These are phyloP conservation scores for Tothia fuscella DNA, from an alignment of 2,329 filamentous ascomycete genomes.

Conservation along the genomic window DNA sequence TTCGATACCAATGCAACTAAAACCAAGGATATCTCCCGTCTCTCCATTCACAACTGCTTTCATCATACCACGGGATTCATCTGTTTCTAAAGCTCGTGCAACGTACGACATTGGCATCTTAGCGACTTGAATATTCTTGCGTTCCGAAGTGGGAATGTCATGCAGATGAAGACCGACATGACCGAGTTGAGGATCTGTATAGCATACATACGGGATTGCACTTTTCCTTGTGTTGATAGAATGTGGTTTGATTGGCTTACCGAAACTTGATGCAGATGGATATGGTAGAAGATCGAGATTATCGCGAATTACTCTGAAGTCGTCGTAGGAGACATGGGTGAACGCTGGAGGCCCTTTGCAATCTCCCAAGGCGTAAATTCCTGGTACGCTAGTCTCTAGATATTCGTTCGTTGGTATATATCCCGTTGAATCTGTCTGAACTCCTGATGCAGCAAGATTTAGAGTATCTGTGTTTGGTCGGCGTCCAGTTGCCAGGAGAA, in stretches of 20 bases:
- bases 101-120: conserved; percentile 42
- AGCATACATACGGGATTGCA: conserved; percentile 38
- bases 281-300: conserved; percentile 29
- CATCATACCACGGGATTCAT: conserved; percentile 40
- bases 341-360: conserved; percentile 42
- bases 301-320: conserved; percentile 39
- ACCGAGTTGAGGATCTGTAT: conserved; percentile 42
- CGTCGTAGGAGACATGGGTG: conserved; percentile 46
- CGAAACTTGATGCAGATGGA: conserved; percentile 14
- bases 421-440: conserved; percentile 30
- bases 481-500: conserved; percentile 40
- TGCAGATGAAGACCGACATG: conserved; percentile 38
- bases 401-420: conserved; percentile 34
- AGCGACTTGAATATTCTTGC: conserved; percentile 28
- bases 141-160: conserved; percentile 23
- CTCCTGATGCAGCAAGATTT: conserved; percentile 29
- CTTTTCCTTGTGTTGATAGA: conserved; percentile 16
- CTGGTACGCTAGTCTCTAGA: conserved; percentile 32
- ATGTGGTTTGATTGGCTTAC: conserved; percentile 14
- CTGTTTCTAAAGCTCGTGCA: conserved; percentile 39
- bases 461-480: conserved; percentile 38
- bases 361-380: conserved; percentile 40
- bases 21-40: conserved; percentile 39
- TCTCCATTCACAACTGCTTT: conserved; percentile 39
- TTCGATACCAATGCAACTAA: conserved; percentile 40